Evolutionary conservation across 139 green algal species (phyloP), one percentile per base, ranked within the genome.

Genomic region (Monoraphidium neglectum): DNA sequence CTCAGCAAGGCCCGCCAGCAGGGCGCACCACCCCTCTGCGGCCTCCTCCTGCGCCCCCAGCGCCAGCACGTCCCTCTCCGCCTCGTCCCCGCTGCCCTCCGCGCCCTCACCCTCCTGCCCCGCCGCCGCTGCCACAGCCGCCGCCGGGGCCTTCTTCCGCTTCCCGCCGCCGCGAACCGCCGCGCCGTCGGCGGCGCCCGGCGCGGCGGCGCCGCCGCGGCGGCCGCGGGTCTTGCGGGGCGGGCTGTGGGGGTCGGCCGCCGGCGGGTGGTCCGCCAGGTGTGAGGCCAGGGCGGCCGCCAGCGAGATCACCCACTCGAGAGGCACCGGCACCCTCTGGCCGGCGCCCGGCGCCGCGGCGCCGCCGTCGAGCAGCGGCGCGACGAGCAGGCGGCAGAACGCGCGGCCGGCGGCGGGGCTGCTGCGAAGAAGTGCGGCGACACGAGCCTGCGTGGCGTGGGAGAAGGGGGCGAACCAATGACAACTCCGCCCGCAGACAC

Each of bases 361-460:
- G 57, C n/a, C 28, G 57, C 28, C 57, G 72, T 77, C n/a, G 38
- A 77, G 37, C 47, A 75, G 70, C 5, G 67, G 68, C 10, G 56
- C 71, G n/a, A 61, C 68, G 47, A 90, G 80, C 64, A 68, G 76
- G 30, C 72, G 53, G 82, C 90, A 95, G 77, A 95, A 92, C 13
- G 83, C 77, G 59, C 78, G 69, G 1, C 88, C 90, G 2, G 84
- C 83, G 4, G 40, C 37, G 1, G 90, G 90, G 61, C 90, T 82
- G n/a, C 62, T 69, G 21, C 84, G 85, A 26, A 95, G 87, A 60
- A 97, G 79, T 3, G 80, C 82, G 2, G 84, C 91, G 54, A 91
- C 68, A 15, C 82, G 83, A 5, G 81, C 81, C 60, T 90, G 79
- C 85, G 30, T 77, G 26, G 33, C 10, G 26, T 10, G 5, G 56